A percentile compares a stretch with the other conserved stretches of the same genome.
Evolutionary conservation across 1,139 yeast species (phyloP).

Genomic region (Ashbya aceris): DNA sequence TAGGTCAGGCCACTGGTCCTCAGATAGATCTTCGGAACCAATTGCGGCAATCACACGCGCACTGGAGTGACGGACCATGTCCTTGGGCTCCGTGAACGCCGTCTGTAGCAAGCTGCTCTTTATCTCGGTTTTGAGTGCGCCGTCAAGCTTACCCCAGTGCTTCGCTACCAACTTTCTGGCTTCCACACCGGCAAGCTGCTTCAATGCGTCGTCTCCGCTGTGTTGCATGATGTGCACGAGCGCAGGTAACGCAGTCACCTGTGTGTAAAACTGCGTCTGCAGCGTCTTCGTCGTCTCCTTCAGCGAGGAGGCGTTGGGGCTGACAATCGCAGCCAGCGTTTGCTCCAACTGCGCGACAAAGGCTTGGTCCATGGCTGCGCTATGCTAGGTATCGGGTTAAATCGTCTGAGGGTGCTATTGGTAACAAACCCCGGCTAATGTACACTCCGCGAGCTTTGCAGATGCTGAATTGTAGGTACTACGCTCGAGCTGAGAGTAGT

Average conservation of each 20-base stretch:
- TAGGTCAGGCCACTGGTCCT: constrained; percentile 66
- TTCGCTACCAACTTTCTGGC: constrained; percentile 71
- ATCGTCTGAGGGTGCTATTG: not conserved
- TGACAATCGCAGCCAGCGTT: constrained; percentile 65
- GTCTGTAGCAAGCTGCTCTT: constrained; percentile 59
- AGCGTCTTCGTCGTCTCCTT: constrained; percentile 75
- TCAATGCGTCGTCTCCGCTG: constrained; percentile 30
- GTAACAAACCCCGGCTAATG: not conserved
- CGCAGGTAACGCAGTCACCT: constrained; percentile 68
- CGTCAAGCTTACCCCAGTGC: constrained; percentile 62
- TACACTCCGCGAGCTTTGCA: not conserved
- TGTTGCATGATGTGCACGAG: constrained; percentile 72
- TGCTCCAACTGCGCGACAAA: constrained; percentile 64
- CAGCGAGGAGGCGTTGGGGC: constrained; percentile 68
- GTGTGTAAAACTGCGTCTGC: constrained; percentile 64
- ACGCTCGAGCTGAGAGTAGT: too few relatives aligned
- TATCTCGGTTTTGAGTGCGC: constrained; percentile 46
- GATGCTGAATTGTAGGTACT: too few relatives aligned
- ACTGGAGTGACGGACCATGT: constrained; percentile 76
- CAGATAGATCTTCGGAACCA: constrained; percentile 63
- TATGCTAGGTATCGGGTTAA: not conserved
- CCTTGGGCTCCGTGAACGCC: constrained; percentile 56
- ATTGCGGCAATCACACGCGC: constrained; percentile 86
- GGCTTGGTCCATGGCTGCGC: constrained; percentile 51
- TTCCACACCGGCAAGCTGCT: constrained; percentile 91